A percentile compares a stretch with the other conserved stretches of the same genome.
These are phyloP conservation scores for Gossypium trilobum DNA, from an alignment of 441 rosid genomes.

Conservation along the genomic window DNA sequence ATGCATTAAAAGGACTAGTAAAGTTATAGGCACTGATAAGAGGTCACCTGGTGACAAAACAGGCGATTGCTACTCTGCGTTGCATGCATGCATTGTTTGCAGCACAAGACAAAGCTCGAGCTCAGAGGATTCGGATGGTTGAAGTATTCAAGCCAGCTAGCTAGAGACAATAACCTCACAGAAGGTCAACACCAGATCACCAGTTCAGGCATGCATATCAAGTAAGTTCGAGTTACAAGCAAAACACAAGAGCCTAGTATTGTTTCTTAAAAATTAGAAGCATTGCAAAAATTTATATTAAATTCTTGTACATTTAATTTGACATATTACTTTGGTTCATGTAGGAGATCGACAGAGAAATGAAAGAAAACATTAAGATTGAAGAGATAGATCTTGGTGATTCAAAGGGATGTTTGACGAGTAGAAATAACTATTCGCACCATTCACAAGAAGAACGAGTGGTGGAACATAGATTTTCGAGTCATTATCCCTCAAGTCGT, in stretches of 20 bases:
- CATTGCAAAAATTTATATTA: not conserved
- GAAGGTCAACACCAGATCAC: slow-evolving; percentile 43
- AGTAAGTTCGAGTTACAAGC: slow-evolving; percentile 27
- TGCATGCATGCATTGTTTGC: slow-evolving; percentile 57
- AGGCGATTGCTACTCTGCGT: slow-evolving; percentile 51
- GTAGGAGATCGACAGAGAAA: slow-evolving; percentile 41
- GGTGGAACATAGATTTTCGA: slow-evolving; percentile 29
- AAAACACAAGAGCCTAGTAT: not conserved
- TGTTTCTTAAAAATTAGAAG: too few species aligned
- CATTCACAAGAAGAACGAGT: slow-evolving; percentile 22
- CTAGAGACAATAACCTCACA: slow-evolving; percentile 45
- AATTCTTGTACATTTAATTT: not conserved
- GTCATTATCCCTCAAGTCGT: slow-evolving; percentile 18
- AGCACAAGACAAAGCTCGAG: slow-evolving; percentile 49
- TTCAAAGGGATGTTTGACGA: slow-evolving; percentile 29
- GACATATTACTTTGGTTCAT: not conserved
- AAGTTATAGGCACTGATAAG: slow-evolving; percentile 61
- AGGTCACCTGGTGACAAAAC: slow-evolving; percentile 61
- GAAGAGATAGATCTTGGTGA: slow-evolving; percentile 67
- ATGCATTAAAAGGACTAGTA: slow-evolving; percentile 58
- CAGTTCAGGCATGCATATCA: slow-evolving; percentile 25
- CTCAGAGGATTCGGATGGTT: slow-evolving; percentile 46
- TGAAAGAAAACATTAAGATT: slow-evolving; percentile 69
- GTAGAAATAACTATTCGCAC: slow-evolving; percentile 35
- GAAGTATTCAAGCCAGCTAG: slow-evolving; percentile 34